Percentiles rank a stretch among this genome's conserved stretches.
Conservation (phyloP, 2,329 filamentous ascomycete species). For the Arthrocladium fulminans region DNA sequence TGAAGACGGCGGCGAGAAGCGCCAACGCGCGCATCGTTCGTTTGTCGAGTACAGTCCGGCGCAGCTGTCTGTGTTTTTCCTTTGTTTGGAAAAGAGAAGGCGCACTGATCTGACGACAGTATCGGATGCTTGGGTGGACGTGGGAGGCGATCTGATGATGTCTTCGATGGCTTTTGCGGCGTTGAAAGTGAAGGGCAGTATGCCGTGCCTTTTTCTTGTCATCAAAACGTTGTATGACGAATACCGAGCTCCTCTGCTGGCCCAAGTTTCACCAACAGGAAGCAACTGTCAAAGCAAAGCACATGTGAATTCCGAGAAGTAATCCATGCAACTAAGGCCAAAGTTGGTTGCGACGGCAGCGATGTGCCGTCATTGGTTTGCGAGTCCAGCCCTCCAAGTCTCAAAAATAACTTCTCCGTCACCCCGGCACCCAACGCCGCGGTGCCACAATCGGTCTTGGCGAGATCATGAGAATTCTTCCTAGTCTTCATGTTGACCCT, state of each 20-base stretch:
- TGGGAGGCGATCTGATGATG: not conserved
- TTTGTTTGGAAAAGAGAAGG: not conserved
- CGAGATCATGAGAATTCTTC: not conserved
- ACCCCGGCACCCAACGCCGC: not conserved
- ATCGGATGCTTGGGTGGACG: no score
- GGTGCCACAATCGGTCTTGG: not conserved
- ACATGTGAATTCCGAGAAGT: not conserved
- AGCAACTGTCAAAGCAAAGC: not conserved
- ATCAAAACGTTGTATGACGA: no score
- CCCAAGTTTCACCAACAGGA: no score
- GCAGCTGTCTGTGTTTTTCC: not conserved
- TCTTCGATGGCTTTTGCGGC: not conserved
- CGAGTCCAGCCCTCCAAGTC: no score
- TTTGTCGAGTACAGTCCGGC: not conserved
- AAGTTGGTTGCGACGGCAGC: no score
- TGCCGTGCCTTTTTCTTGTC: no score
- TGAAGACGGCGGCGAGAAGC: not conserved
- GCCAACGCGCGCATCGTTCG: constrained; percentile 7
- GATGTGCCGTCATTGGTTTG: no score
- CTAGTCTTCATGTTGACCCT: not conserved
- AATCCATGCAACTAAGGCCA: no score
- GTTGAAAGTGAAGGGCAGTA: no score
- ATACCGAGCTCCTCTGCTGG: no score
- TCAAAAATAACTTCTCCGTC: no score
- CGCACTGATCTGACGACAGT: not conserved